phyloP scores from a whole-genome alignment of 139 green algal genomes.

The Chlamydomonas schloesseri region DNA sequence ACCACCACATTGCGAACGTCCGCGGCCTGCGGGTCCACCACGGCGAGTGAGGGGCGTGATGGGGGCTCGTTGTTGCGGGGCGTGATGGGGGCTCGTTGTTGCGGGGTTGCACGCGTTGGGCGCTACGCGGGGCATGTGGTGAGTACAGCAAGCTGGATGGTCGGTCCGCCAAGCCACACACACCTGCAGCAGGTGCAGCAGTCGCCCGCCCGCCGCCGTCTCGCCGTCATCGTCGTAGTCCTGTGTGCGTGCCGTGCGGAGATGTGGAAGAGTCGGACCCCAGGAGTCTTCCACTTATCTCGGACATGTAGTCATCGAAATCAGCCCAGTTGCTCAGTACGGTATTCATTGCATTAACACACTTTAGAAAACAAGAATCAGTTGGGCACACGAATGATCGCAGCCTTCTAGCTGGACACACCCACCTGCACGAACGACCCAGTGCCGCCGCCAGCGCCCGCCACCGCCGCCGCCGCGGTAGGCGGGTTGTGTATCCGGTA shows the following conservation, averaged over 20 bases:
- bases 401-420: too few species aligned
- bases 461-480: background rate
- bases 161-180: too few species aligned
- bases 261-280: too few species aligned
- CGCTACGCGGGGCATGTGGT: too few species aligned
- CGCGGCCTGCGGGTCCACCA: conserved; percentile 45
- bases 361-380: too few species aligned
- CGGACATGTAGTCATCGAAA: background rate
- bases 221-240: conserved; percentile 94
- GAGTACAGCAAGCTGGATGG: too few species aligned
- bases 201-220: conserved; percentile 78
- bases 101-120: too few species aligned
- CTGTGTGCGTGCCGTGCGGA: too few species aligned
- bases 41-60: background rate
- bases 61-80: too few species aligned
- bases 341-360: too few species aligned
- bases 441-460: background rate
- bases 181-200: conserved; percentile 87
- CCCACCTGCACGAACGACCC: conserved; percentile 15
- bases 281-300: too few species aligned
- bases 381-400: background rate
- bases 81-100: too few species aligned
- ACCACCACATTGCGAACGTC: conserved; percentile 75
- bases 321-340: background rate
- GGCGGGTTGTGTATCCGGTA: conserved; percentile 18